These are phyloP conservation scores for Pelargonium myrrhifolium DNA, from an alignment of 441 rosid genomes.

Conservation along the genomic window DNA sequence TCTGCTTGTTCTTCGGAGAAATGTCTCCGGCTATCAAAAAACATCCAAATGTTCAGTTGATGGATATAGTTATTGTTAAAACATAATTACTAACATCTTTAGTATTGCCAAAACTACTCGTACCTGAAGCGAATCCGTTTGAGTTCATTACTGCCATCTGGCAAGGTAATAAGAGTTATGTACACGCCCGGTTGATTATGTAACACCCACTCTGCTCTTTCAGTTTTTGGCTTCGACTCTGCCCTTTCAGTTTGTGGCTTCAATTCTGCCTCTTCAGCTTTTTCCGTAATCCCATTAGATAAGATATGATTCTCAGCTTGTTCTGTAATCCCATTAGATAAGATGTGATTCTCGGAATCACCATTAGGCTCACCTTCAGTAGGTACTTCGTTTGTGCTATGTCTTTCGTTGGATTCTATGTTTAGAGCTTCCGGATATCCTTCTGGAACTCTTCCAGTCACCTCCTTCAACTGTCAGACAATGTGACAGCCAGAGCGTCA, in stretches of 20 bases:
- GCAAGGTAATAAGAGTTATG: constrained; percentile 68
- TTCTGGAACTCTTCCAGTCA: constrained; percentile 79
- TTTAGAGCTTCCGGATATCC: constrained; percentile 30
- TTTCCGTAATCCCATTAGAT: no score
- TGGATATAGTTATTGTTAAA: background rate
- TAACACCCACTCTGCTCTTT: constrained; percentile 83
- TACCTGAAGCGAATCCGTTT: constrained; percentile 96
- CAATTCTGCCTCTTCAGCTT: constrained; percentile 24
- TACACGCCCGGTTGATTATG: constrained; percentile 93
- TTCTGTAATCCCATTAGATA: background rate
- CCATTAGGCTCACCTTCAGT: background rate
- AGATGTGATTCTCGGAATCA: background rate
- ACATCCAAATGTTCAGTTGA: constrained; percentile 6
- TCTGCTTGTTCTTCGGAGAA: constrained; percentile 92
- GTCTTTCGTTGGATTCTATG: constrained; percentile 46
- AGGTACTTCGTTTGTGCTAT: constrained; percentile 4
- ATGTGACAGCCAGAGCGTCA: constrained; percentile 11
- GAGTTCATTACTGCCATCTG: constrained; percentile 82
- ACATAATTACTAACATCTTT: background rate
- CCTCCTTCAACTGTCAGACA: constrained; percentile 57
- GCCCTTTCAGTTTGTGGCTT: constrained; percentile 47
- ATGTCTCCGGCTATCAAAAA: constrained; percentile 59
- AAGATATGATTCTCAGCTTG: no score
- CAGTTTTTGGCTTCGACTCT: constrained; percentile 21
- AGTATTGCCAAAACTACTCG: constrained; percentile 4